Percentiles rank a stretch among this genome's conserved stretches.
phyloP scores from a whole-genome alignment of 176 grass and related monocot species.

The Avena atlantica region DNA sequence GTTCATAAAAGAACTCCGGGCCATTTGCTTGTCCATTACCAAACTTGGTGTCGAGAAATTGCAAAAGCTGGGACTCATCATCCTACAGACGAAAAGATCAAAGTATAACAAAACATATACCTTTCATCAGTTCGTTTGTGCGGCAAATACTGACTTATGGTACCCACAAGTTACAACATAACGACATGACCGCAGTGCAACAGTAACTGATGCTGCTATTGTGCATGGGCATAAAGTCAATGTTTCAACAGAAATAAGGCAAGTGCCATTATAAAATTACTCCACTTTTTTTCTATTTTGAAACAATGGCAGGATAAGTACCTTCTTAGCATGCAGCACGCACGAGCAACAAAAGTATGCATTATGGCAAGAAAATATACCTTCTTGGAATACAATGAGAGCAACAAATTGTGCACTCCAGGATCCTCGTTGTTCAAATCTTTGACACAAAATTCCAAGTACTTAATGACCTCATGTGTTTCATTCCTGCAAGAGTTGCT shows the following conservation, averaged over 20 bases:
- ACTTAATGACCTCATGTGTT: slow-evolving; percentile 96
- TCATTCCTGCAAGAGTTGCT: slow-evolving; percentile 77
- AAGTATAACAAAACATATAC: slow-evolving; percentile 21
- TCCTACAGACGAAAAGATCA: slow-evolving; percentile 60
- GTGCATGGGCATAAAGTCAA: neutral
- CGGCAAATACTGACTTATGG: slow-evolving; percentile 26
- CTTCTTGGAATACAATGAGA: slow-evolving; percentile 94
- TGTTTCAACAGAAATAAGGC: slow-evolving; percentile 39
- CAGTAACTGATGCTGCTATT: slow-evolving; percentile 22
- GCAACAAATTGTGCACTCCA: slow-evolving; percentile 92
- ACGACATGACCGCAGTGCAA: neutral
- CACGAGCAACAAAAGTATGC: slow-evolving; percentile 52
- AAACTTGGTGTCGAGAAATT: slow-evolving; percentile 92
- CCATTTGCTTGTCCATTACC: slow-evolving; percentile 73
- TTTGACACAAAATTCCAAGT: slow-evolving; percentile 97
- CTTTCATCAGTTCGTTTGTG: neutral
- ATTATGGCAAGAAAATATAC: slow-evolving; percentile 52
- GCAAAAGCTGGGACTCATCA: slow-evolving; percentile 83
- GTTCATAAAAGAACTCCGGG: slow-evolving; percentile 88
- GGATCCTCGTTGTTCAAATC: slow-evolving; percentile 83
- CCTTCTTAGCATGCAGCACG: slow-evolving; percentile 59
- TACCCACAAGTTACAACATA: slow-evolving; percentile 10
- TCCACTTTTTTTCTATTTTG: slow-evolving; percentile 11
- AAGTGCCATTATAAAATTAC: slow-evolving; percentile 27
- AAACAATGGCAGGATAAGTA: slow-evolving; percentile 20